Evolutionary conservation across 345 rosid species (phyloP).

Genomic region (Syzygium oleosum): DNA sequence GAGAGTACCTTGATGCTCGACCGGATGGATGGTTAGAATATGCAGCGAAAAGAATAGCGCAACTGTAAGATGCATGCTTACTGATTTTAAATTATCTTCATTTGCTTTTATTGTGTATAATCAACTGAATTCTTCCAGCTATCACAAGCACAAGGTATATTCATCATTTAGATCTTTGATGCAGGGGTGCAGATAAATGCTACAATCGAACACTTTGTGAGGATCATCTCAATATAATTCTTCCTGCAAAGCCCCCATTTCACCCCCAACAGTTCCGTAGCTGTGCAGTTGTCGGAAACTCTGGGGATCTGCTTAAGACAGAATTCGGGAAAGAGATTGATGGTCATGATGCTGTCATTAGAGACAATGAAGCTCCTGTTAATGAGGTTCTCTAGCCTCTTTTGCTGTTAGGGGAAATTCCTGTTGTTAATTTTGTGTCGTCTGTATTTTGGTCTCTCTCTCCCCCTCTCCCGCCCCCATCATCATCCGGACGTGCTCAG

Average conservation of each 20-base stretch:
- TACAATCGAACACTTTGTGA: conserved; percentile 77
- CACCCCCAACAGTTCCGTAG: conserved; percentile 67
- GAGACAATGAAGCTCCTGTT: conserved; percentile 97
- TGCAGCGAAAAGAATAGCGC: conserved; percentile 92
- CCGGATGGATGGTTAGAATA: conserved; percentile 95
- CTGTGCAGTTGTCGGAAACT: conserved; percentile 95
- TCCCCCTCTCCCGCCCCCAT: not conserved
- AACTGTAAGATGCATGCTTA: conserved; percentile 47
- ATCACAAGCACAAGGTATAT: not conserved
- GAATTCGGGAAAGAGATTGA: conserved; percentile 87
- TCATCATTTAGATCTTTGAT: conserved; percentile 5
- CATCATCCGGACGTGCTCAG: not conserved
- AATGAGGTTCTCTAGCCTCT: conserved; percentile 40
- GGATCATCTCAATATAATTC: conserved; percentile 73
- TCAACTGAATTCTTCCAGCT: not conserved
- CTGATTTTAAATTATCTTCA: not conserved
- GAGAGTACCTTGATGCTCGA: conserved; percentile 87
- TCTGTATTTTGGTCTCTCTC: not conserved
- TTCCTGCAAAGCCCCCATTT: conserved; percentile 88
- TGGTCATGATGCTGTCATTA: conserved; percentile 84
- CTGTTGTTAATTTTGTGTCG: not conserved
- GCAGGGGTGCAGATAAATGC: conserved; percentile 84
- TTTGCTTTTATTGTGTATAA: not conserved
- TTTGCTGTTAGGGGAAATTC: not conserved
- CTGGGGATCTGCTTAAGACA: conserved; percentile 88